These are phyloP conservation scores for Saccharomyces hybrid DNA, from an alignment of 1,139 yeast genomes.

Conservation along the genomic window DNA sequence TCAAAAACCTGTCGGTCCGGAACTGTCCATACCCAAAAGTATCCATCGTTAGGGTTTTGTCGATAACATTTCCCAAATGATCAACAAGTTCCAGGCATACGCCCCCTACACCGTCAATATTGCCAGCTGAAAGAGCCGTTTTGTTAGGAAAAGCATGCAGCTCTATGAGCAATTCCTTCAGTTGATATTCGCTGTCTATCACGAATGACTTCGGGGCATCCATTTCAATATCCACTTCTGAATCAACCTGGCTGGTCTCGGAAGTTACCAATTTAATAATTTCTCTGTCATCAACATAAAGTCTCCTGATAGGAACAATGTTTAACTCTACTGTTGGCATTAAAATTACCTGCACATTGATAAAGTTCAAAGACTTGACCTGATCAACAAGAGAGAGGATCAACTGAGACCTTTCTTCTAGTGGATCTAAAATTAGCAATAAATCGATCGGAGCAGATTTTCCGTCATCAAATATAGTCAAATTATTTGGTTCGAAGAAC, in stretches of 20 bases:
- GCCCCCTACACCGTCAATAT: conserved; percentile 23
- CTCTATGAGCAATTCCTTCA: conserved; percentile 55
- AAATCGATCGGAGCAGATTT: conserved; percentile 40
- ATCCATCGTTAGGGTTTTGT: conserved; percentile 21
- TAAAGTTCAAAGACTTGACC: conserved; percentile 37
- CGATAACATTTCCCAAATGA: conserved; percentile 10
- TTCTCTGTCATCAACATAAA: conserved; percentile 36
- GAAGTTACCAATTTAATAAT: not conserved
- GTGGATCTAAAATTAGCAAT: conserved; percentile 61
- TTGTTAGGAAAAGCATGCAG: conserved; percentile 47
- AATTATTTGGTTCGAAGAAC: conserved; percentile 27
- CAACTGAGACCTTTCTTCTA: conserved; percentile 60
- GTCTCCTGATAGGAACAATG: conserved; percentile 47
- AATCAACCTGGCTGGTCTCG: not conserved
- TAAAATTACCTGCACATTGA: conserved; percentile 48
- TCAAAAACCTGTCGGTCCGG: conserved; percentile 9
- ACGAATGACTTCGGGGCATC: conserved; percentile 46
- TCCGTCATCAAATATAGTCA: conserved; percentile 30
- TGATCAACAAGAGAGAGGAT: conserved; percentile 44
- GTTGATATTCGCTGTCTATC: conserved; percentile 13
- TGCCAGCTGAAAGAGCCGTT: conserved; percentile 15
- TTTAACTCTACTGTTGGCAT: conserved; percentile 46
- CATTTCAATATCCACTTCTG: conserved; percentile 37
- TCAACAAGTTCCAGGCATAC: conserved; percentile 22
- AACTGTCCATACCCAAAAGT: conserved; percentile 32